Evolutionary conservation across 2,329 filamentous ascomycete genomes (phyloP), one percentile per base, ranked within the genome.

Genomic region (Trichophyton benhamiae): DNA sequence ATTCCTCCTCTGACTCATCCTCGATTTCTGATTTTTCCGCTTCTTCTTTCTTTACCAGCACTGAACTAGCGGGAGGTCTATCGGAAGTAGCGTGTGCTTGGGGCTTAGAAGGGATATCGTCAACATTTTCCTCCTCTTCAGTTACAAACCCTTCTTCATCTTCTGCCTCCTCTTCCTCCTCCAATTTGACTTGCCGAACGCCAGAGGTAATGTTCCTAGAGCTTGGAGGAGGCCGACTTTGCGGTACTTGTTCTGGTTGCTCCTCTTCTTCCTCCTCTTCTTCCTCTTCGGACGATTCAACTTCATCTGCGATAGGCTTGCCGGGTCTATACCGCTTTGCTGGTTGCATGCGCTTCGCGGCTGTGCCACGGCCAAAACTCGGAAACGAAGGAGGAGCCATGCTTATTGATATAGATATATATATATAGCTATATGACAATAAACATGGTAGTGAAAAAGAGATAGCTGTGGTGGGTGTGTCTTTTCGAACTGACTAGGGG

Each of bases 251-350:
- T 68, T 66, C 70, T 63, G 71, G 70, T 57, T 66, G 70, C 60
- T 86, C 81, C 63, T 88, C 83, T 58, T 76, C 72, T 17, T 80
- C 80, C 82, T 79, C 33, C 25, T 80, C 80, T 1, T 80, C 78
- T 49, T 82, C 79, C 41, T 78, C 79, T 60, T 79, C 78, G 2
- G 76, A 76, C 2, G 76, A 79, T 6, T 76, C 78, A 3, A 71
- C 70, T 60, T 78, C 76, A 61, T 80, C 78, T 13, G 74, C 74
- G 42, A 79, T 68, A 58, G 86, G 79, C 74, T 96, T 97, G 66
- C 94, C 92, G 15, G 92, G 87, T 62, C 91, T 86, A 69, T 96
- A 88, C 62, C 94, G 88, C 67, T 86, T 66, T 38, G 71, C 83
- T 25, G 90, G 88, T 72, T 85, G 86, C 62, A 87, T 77, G 11